These are phyloP conservation scores for Pseudofabraea citricarpa DNA, from an alignment of 2,329 filamentous ascomycete genomes.

Conservation along the genomic window DNA sequence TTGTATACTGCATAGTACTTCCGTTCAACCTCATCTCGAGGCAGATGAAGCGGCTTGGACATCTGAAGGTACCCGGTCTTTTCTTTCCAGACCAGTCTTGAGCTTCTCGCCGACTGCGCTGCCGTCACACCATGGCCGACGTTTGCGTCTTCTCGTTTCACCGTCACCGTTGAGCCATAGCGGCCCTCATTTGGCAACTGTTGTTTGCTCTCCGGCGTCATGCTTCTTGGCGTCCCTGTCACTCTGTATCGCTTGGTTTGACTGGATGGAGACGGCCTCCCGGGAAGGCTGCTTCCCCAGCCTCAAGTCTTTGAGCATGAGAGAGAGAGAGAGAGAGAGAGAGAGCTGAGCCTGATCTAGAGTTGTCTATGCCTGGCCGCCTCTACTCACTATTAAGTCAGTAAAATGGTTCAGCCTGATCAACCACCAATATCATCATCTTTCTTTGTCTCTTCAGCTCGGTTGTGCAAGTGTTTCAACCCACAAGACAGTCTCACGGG, in stretches of 20 bases:
- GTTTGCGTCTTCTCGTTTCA: neutral
- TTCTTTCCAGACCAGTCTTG: neutral
- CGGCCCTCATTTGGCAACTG: neutral
- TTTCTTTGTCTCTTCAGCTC: slow-evolving; percentile 1
- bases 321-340: no score
- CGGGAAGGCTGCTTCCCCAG: no score
- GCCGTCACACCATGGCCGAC: neutral
- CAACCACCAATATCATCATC: no score
- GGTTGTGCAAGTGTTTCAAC: neutral
- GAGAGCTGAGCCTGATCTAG: no score
- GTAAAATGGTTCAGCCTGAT: neutral
- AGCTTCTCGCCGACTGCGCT: neutral
- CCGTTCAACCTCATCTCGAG: no score
- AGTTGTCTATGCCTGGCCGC: neutral
- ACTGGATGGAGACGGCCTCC: no score
- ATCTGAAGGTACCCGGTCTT: neutral
- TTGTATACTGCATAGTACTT: no score
- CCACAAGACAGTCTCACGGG: neutral
- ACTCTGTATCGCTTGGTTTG: no score
- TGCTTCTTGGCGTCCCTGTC: neutral
- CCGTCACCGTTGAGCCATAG: neutral
- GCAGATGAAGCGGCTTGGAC: no score
- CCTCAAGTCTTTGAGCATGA: no score
- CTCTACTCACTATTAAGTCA: neutral
- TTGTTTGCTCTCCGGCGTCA: neutral